Conservation (phyloP, 768 basidiomycete genomes). For the Phallus indusiatus region DNA sequence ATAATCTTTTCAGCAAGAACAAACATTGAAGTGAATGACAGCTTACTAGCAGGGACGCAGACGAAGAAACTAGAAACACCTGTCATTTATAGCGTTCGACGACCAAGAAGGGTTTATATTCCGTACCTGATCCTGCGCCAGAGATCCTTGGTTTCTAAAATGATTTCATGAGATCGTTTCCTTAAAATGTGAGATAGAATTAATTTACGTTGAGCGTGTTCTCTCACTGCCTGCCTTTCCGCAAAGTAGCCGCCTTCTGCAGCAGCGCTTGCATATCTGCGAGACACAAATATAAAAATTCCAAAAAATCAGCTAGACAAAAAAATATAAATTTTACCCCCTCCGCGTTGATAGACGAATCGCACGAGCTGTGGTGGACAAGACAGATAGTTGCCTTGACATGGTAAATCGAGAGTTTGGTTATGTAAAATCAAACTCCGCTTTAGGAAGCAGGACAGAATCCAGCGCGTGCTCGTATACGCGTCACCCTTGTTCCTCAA, state of each 20-base stretch:
- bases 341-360: conserved; percentile 7
- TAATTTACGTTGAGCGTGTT: conserved; percentile 58
- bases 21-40: not conserved
- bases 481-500: conserved; percentile 4
- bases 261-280: conserved; percentile 8
- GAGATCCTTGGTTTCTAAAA: conserved; percentile 60
- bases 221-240: conserved; percentile 46
- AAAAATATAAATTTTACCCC: not conserved
- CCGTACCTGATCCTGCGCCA: conserved; percentile 83
- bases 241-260: conserved; percentile 28
- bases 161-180: conserved; percentile 11
- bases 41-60: conserved; percentile 67
- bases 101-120: not conserved
- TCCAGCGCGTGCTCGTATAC: conserved; percentile 4
- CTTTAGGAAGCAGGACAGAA: not conserved
- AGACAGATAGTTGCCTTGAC: conserved; percentile 1
- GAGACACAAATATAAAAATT: not conserved
- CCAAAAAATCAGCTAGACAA: not conserved
- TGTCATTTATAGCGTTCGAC: not conserved
- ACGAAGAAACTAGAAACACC: conserved; percentile 50
- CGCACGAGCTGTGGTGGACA: conserved; percentile 3
- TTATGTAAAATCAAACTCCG: conserved; percentile 2
- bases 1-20: conserved; percentile 14
- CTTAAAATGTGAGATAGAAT: conserved; percentile 7
- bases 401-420: not conserved